Percentiles rank a stretch among this genome's conserved stretches.
phyloP scores from a whole-genome alignment of 108 stramenopile species.

The Cyclostephanos invisitatus region DNA sequence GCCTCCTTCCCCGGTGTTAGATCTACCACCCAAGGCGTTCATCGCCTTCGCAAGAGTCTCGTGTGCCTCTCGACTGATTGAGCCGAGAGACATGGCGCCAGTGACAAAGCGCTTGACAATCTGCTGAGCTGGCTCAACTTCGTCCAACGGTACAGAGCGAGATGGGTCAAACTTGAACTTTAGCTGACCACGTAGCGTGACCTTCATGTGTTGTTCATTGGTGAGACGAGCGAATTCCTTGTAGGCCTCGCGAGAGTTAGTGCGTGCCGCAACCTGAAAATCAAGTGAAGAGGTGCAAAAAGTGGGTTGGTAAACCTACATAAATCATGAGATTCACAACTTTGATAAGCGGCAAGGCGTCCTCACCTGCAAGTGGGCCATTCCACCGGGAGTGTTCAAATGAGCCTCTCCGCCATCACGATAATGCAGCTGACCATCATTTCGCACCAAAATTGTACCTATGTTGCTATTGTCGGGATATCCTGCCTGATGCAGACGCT shows the following conservation, averaged over 20 bases:
- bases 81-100: conserved; percentile 95
- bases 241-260: conserved; percentile 94
- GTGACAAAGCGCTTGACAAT: conserved; percentile 96
- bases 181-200: conserved; percentile 92
- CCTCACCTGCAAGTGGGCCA: conserved; percentile 90
- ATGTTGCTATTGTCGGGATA: conserved; percentile 65
- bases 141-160: conserved; percentile 80
- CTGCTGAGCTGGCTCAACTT: conserved; percentile 88
- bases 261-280: conserved; percentile 73
- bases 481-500: conserved; percentile 85
- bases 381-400: conserved; percentile 92
- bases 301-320: not conserved
- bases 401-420: conserved; percentile 97
- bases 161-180: conserved; percentile 91
- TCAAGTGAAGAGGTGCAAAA: conserved; percentile 1
- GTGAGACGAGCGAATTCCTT: conserved; percentile 89
- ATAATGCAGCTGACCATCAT: conserved; percentile 96
- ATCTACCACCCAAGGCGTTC: conserved; percentile 89
- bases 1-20: conserved; percentile 96
- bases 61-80: conserved; percentile 93
- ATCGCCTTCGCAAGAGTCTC: conserved; percentile 93
- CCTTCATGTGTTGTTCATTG: conserved; percentile 87
- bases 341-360: not conserved
- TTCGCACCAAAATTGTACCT: conserved; percentile 80
- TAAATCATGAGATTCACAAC: not conserved